Base-by-base conservation (phyloP, 2,329 filamentous ascomycete species). In the Colletotrichum gloeosporioides region DNA sequence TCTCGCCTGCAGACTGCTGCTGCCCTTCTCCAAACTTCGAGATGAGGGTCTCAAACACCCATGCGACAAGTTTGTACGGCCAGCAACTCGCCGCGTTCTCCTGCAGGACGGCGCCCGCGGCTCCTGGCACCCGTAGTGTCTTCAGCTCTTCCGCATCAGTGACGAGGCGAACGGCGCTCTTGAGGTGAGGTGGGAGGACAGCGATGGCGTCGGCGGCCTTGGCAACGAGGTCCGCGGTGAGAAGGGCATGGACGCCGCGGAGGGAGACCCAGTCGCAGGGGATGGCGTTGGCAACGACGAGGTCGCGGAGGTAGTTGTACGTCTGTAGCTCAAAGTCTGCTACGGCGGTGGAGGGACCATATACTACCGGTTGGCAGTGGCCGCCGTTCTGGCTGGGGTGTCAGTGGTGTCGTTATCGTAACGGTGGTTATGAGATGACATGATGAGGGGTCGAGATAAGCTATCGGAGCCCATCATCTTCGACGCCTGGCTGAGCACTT, bases 1-100 rank as follows among this genome's bases (percentile, higher is more conserved):
- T 22, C 9, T 62, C 16, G 18, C 16, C 12, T 13, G 18, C 22
- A n/a, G 63, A 16, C 31, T 12, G 81, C 82, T 36, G 44, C 55
- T 3, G 82, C 84, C 3, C 59, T 34, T 83, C 82, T 22, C 87
- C 78, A 74, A 83, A 81, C 67, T 78, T 79, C 32, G 73, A 77
- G 2, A 91, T 80, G 0, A 95, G 88, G 10, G 86, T 83, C 81
- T 95, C 91, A 1, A 98, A 85, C 1, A 96, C 88, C 84, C 92
- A 93, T 2, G 92, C 87, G 3, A 98, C 92, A 22, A 98, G 90
- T 85, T 97, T 98, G 84, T 98, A 98, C 0, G 95, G 95, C 94
- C 94, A 96, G 62, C 95, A 82, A 79, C 92, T 92, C 0, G 92
- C 94, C 0, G 95, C 94, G 57, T 91, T 86, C 55, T 87, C 86